phyloP scores from a whole-genome alignment of 148 eudicot species.

The Amaranthus hypochondriacus region DNA sequence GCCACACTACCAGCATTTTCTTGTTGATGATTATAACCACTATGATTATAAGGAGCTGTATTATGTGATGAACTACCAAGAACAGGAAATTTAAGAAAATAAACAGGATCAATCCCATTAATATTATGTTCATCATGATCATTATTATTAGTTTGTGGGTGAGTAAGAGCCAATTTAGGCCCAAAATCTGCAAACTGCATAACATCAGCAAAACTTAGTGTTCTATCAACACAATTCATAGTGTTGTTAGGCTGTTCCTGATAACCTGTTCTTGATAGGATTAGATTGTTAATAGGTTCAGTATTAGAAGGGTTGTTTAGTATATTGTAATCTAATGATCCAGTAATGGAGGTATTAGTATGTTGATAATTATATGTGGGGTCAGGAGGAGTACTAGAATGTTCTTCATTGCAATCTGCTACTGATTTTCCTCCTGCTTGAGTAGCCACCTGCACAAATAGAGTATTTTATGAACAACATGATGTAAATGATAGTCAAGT shows the following conservation, averaged over 20 bases:
- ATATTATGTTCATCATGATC: background rate
- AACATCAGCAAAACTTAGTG: conserved; percentile 69
- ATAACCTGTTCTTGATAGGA: conserved; percentile 20
- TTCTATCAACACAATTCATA: conserved; percentile 26
- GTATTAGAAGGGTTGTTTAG: conserved; percentile 22
- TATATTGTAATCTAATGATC: conserved; percentile 43
- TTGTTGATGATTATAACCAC: conserved; percentile 9
- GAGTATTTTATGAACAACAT: conserved; percentile 23
- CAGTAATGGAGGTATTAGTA: conserved; percentile 9
- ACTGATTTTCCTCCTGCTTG: conserved; percentile 21
- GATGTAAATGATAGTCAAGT: background rate
- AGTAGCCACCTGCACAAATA: conserved; percentile 33
- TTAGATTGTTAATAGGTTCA: background rate
- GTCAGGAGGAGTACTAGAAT: conserved; percentile 14
- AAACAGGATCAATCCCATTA: conserved; percentile 40
- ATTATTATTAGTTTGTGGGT: conserved; percentile 8
- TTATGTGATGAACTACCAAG: conserved; percentile 36
- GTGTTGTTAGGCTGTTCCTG: conserved; percentile 18
- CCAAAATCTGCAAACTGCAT: conserved; percentile 92
- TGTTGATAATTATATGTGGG: conserved; percentile 7
- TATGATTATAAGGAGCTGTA: background rate
- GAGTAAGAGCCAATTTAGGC: conserved; percentile 59
- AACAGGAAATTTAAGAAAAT: conserved; percentile 70
- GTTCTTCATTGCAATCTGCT: conserved; percentile 22
- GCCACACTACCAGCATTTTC: conserved; percentile 4